These are phyloP conservation scores for Trichomonas tenax DNA, from an alignment of 208 protist species.

Conservation along the genomic window DNA sequence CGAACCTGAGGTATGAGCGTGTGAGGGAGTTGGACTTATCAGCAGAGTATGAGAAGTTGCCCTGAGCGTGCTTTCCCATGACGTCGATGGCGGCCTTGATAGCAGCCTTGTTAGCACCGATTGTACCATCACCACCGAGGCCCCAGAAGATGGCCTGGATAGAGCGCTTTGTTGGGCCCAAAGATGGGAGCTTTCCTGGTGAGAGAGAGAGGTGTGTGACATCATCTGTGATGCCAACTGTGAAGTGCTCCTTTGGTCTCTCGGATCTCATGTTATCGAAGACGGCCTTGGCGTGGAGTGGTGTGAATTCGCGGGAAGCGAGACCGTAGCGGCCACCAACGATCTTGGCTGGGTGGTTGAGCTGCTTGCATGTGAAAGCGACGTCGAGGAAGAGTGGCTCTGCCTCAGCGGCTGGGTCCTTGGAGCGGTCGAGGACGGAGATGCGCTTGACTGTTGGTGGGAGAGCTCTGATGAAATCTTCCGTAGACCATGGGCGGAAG, in stretches of 20 bases:
- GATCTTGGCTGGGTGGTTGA: conserved; percentile 26
- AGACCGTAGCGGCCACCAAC: conserved; percentile 53
- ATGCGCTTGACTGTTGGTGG: conserved; percentile 43
- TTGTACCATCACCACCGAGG: conserved; percentile 54
- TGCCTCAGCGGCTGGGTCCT: conserved; percentile 44
- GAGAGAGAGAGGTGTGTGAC: conserved; percentile 46
- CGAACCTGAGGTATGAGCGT: background rate
- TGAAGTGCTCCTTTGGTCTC: conserved; percentile 48
- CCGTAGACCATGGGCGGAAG: conserved; percentile 46
- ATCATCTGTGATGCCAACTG: conserved; percentile 55
- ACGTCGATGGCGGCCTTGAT: conserved; percentile 55
- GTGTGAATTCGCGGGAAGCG: conserved; percentile 55
- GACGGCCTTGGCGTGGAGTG: conserved; percentile 42
- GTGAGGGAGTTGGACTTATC: conserved; percentile 55
- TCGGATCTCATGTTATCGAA: conserved; percentile 48
- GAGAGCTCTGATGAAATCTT: conserved; percentile 40
- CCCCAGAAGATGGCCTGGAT: conserved; percentile 53
- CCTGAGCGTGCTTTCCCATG: conserved; percentile 45
- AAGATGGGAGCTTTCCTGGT: background rate
- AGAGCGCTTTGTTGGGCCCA: background rate
- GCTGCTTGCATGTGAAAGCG: conserved; percentile 25
- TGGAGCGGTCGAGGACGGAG: conserved; percentile 49
- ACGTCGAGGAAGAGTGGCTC: conserved; percentile 58
- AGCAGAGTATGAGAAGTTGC: conserved; percentile 55
- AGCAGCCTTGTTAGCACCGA: conserved; percentile 56